Evolutionary conservation across 1,139 yeast species (phyloP).

Genomic region (Meyerozyma sp.): DNA sequence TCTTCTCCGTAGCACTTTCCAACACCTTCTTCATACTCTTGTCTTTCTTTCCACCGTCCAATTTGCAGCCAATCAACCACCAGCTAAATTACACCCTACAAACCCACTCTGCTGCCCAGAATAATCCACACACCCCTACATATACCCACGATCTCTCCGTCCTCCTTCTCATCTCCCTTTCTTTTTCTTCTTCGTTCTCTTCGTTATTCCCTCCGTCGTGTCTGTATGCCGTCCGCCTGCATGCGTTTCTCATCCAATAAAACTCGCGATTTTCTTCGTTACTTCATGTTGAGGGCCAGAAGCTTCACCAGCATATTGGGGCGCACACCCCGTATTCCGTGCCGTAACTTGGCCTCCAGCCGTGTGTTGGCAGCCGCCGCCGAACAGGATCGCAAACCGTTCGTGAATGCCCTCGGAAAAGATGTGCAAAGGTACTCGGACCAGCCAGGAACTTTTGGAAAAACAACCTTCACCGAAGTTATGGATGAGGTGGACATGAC

Average conservation of each 20-base stretch:
- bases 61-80: no score
- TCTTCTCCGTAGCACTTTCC: no score
- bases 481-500: slow-evolving; percentile 46
- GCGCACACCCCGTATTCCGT: not conserved
- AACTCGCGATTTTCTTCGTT: not conserved
- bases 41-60: no score
- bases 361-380: slow-evolving; percentile 11
- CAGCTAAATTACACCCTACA: no score
- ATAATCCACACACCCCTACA: no score
- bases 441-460: slow-evolving; percentile 30
- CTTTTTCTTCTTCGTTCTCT: no score
- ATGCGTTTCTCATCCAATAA: not conserved
- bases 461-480: slow-evolving; percentile 42
- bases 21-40: no score
- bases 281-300: slow-evolving; percentile 2
- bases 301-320: not conserved
- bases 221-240: not conserved
- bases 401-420: slow-evolving; percentile 32
- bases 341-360: slow-evolving; percentile 6
- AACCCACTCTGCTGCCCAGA: no score
- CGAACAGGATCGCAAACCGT: slow-evolving; percentile 20
- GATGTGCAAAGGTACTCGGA: slow-evolving; percentile 31
- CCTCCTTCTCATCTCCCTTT: no score
- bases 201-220: not conserved
- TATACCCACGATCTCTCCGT: no score